Evolutionary conservation across 768 basidiomycete genomes (phyloP).

Genomic region (Mycena galopus): DNA sequence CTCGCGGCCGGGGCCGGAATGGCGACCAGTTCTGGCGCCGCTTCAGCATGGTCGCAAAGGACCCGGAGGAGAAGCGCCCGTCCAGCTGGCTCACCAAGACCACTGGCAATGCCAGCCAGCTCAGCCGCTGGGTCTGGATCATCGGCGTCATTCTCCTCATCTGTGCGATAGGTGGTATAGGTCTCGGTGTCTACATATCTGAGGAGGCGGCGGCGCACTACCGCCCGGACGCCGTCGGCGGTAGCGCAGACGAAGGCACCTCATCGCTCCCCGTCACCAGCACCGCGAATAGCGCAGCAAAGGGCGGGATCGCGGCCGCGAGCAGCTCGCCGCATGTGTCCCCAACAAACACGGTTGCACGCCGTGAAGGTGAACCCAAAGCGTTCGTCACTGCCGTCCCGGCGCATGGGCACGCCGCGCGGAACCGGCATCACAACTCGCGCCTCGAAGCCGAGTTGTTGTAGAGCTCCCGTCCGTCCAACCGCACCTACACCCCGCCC

Average conservation of each 20-base stretch:
- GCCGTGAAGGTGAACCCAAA: slow-evolving; percentile 2
- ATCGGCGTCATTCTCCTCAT: slow-evolving; percentile 70
- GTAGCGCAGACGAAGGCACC: slow-evolving; percentile 62
- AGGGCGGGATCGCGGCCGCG: slow-evolving; percentile 38
- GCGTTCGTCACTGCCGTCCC: neutral
- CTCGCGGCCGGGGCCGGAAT: slow-evolving; percentile 71
- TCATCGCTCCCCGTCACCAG: slow-evolving; percentile 34
- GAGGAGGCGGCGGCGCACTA: slow-evolving; percentile 63
- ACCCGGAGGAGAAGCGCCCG: slow-evolving; percentile 57
- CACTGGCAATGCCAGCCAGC: slow-evolving; percentile 60
- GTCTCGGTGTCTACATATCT: slow-evolving; percentile 69
- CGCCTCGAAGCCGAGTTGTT: slow-evolving; percentile 2
- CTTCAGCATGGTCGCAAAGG: slow-evolving; percentile 86
- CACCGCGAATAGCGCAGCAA: slow-evolving; percentile 34
- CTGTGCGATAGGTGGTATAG: slow-evolving; percentile 67
- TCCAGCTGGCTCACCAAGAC: slow-evolving; percentile 77
- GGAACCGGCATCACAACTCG: slow-evolving; percentile 19
- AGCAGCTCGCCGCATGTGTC: slow-evolving; percentile 59
- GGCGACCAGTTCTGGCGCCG: slow-evolving; percentile 91
- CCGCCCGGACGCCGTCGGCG: slow-evolving; percentile 74
- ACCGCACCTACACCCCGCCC: no score
- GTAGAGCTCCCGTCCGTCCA: neutral
- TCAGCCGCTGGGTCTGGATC: slow-evolving; percentile 80
- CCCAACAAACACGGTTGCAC: slow-evolving; percentile 73
- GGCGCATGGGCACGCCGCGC: slow-evolving; percentile 25